Conservation (phyloP, 352 stramenopile genomes). For the Phytophthora litchii region DNA sequence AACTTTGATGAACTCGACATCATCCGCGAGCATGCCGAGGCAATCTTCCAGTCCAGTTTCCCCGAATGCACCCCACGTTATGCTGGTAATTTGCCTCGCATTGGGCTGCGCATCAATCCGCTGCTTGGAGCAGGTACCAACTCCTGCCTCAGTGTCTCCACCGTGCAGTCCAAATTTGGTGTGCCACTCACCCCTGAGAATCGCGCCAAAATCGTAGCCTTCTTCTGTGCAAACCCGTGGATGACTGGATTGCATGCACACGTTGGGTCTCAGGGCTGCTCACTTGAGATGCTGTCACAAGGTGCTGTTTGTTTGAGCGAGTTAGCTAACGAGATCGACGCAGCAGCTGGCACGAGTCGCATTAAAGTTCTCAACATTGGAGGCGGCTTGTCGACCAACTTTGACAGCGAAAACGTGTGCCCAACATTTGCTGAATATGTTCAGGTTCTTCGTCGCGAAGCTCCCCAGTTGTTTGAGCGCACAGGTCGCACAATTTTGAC, state of each 20-base stretch:
- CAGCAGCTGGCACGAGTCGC: conserved; percentile 61
- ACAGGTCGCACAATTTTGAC: conserved; percentile 86
- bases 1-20: conserved; percentile 91
- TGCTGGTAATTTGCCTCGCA: conserved; percentile 66
- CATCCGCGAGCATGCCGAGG: conserved; percentile 80
- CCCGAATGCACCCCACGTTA: conserved; percentile 61
- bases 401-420: conserved; percentile 70
- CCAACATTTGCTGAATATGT: conserved; percentile 89
- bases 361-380: conserved; percentile 92
- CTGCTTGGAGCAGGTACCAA: conserved; percentile 90
- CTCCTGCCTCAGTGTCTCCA: conserved; percentile 87
- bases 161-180: conserved; percentile 92
- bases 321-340: conserved; percentile 88
- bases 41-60: conserved; percentile 89
- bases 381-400: conserved; percentile 91
- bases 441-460: conserved; percentile 60
- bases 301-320: conserved; percentile 72
- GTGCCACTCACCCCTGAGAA: conserved; percentile 74
- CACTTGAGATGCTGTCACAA: conserved; percentile 85
- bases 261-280: conserved; percentile 84
- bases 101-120: conserved; percentile 93
- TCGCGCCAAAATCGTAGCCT: conserved; percentile 59
- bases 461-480: conserved; percentile 85
- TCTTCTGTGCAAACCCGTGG: conserved; percentile 86
- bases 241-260: conserved; percentile 90